These are phyloP conservation scores for Scedosporium minutisporum DNA, from an alignment of 2,329 filamentous ascomycete species.

Conservation along the genomic window DNA sequence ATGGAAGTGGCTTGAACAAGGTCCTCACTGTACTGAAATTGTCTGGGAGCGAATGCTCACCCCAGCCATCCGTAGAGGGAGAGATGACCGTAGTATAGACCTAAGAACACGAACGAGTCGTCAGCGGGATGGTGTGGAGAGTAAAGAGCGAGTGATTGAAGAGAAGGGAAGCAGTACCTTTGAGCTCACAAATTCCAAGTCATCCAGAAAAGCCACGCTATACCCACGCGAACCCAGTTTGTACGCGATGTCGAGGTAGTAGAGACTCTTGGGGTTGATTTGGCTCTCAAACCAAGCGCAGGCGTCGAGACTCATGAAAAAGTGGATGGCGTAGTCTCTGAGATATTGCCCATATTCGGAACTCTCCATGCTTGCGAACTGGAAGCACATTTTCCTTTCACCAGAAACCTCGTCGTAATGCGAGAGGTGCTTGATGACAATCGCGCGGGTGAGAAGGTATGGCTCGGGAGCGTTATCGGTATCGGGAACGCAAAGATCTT, in stretches of 20 bases:
- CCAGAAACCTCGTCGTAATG: slow-evolving; percentile 4
- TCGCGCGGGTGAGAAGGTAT: slow-evolving; percentile 51
- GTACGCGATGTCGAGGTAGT: slow-evolving; percentile 23
- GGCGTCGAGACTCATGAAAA: slow-evolving; percentile 61
- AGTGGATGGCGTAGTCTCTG: slow-evolving; percentile 44
- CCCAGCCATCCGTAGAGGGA: background rate
- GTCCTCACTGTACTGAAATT: background rate
- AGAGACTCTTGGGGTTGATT: slow-evolving; percentile 22
- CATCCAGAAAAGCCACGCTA: slow-evolving; percentile 55
- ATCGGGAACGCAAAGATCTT: slow-evolving; percentile 44
- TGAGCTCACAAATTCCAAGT: slow-evolving; percentile 52
- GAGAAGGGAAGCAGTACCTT: slow-evolving; percentile 34
- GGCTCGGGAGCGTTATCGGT: slow-evolving; percentile 23
- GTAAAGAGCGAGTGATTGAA: no score
- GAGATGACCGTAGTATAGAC: background rate
- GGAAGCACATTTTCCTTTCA: slow-evolving; percentile 18
- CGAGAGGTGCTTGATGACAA: slow-evolving; percentile 54
- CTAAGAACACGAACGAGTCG: background rate
- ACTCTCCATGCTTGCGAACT: slow-evolving; percentile 37
- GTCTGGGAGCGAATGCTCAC: background rate
- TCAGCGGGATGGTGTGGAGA: background rate
- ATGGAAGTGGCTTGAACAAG: background rate
- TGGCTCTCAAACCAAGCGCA: slow-evolving; percentile 15
- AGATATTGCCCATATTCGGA: slow-evolving; percentile 47
- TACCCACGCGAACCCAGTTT: slow-evolving; percentile 45